These are phyloP conservation scores for Murraya paniculata DNA, from an alignment of 345 rosid genomes.

Conservation along the genomic window DNA sequence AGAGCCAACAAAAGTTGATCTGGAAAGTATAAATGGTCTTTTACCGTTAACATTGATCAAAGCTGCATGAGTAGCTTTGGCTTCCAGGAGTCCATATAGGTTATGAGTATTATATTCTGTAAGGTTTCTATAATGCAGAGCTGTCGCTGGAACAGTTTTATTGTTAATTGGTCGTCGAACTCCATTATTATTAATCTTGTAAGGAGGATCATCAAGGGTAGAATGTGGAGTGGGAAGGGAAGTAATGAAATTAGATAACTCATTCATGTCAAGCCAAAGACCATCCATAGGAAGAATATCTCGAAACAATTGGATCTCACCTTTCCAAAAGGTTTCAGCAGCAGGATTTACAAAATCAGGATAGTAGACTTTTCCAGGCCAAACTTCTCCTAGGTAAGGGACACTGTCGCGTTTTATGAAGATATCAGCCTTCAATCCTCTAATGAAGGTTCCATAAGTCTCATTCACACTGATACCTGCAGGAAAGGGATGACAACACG, in stretches of 20 bases:
- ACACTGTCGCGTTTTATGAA: neutral
- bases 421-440: neutral
- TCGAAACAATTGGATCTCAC: constrained; percentile 34
- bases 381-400: neutral
- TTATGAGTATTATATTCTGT: constrained; percentile 45
- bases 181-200: constrained; percentile 36
- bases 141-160: neutral
- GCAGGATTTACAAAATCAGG: constrained; percentile 43
- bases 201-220: constrained; percentile 42
- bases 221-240: constrained; percentile 28
- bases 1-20: constrained; percentile 27
- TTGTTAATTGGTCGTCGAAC: neutral
- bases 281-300: constrained; percentile 40
- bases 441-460: constrained; percentile 1
- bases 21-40: neutral
- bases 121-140: neutral
- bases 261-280: constrained; percentile 55
- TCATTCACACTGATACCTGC: neutral
- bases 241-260: constrained; percentile 35
- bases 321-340: constrained; percentile 27
- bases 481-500: neutral
- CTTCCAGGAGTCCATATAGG: constrained; percentile 32
- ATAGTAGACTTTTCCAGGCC: constrained; percentile 33
- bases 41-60: neutral
- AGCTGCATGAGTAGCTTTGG: neutral